Evolutionary conservation across 495 filamentous ascomycete genomes (phyloP), one percentile per base, ranked within the genome.

Genomic region (Achaetomiella virescens): DNA sequence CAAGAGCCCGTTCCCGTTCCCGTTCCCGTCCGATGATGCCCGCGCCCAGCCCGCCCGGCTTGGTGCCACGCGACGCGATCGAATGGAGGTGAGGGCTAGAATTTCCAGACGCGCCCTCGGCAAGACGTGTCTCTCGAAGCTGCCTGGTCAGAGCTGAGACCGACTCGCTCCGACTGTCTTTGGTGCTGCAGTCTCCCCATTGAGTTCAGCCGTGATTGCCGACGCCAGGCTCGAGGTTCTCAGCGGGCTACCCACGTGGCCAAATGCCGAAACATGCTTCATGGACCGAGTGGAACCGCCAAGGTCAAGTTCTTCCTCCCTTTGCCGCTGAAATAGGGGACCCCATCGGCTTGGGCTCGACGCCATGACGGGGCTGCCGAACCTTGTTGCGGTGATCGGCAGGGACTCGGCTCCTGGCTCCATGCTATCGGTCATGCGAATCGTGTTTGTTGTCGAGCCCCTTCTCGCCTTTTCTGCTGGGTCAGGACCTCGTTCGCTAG

Each of bases 161-260:
- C 3, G 82, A 82, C 55, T 77, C 75, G 47, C 60, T 70, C 49
- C 69, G 66, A 53, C 67, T 74, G 53, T 63, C 68, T 17, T 77
- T 75, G 66, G 73, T 55, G 61, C 67, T 77, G 76, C 48, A 65
- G 52, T 29, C 27, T 57, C 52, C 15, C 70, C 66, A 38, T 78
- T 76, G 36, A 83, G 75, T 35, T 84, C 75, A 44, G 83, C 81
- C 18, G 86, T 72, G 38, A 84, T 82, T 17, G 89, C 87, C 65
- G 84, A 91, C 15, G 68, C 47, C 72, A 83, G 60, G 76, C 79
- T 66, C 10, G 92, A 93, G 69, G 96, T 95, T 42, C 93, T 89
- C 9, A 98, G 80, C 22, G 93, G 93, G 37, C 95, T 97, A 21
- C 95, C 93, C 48, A 97, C 86, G 60, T 96, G 90, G 31, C 89